These are phyloP conservation scores for Licmophora abbreviata DNA, from an alignment of 108 stramenopile genomes.

Conservation along the genomic window DNA sequence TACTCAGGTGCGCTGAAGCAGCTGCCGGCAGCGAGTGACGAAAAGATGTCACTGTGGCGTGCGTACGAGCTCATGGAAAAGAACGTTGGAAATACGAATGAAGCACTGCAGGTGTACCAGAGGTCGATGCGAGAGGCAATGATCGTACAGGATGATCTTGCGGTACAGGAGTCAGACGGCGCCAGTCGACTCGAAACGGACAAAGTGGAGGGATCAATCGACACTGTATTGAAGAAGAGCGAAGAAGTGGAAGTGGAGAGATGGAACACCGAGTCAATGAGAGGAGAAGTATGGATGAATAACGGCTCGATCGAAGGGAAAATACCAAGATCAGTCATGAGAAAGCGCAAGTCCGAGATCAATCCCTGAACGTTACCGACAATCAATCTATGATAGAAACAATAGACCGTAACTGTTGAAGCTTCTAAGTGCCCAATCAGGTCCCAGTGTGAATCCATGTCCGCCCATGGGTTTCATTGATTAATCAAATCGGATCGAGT, in stretches of 20 bases:
- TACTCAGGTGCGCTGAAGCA: conserved; percentile 38
- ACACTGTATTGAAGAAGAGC: conserved; percentile 11
- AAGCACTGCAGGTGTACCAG: conserved; percentile 61
- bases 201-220: neutral
- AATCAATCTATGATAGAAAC: no score
- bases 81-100: conserved; percentile 42
- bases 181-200: conserved; percentile 2
- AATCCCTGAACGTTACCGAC: no score
- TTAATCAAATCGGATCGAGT: no score
- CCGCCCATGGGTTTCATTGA: no score
- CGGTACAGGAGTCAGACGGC: conserved; percentile 12
- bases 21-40: conserved; percentile 59
- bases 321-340: conserved; percentile 37
- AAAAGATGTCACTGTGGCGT: conserved; percentile 63
- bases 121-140: conserved; percentile 66
- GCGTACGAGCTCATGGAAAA: conserved; percentile 82
- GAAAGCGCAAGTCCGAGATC: conserved; percentile 36
- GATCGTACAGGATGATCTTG: conserved; percentile 15
- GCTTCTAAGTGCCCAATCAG: no score
- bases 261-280: conserved; percentile 34
- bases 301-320: conserved; percentile 68
- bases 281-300: conserved; percentile 77
- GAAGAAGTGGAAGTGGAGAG: conserved; percentile 62
- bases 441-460: no score
- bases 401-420: no score